Conservation (phyloP, 495 filamentous ascomycete genomes). For the Evernia prunastri region DNA sequence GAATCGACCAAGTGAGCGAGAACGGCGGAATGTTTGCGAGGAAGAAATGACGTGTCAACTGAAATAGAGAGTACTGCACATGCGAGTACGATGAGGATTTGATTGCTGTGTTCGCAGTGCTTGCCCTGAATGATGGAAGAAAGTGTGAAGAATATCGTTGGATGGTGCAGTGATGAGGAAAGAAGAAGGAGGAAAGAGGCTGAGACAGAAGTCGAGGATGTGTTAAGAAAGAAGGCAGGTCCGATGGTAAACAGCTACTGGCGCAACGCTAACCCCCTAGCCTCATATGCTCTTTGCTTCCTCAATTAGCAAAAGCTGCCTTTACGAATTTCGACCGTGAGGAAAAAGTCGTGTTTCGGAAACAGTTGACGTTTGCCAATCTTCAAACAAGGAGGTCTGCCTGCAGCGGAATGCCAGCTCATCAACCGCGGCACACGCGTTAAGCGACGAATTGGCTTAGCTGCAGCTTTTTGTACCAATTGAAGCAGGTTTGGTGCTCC, state of each 20-base stretch:
- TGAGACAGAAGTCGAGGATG: neutral
- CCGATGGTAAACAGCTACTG: neutral
- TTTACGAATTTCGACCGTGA: too few species aligned
- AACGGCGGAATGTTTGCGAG: neutral
- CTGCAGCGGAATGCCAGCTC: neutral
- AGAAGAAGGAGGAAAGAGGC: constrained; percentile 38
- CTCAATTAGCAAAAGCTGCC: too few species aligned
- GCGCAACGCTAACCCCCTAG: constrained; percentile 1
- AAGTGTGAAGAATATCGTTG: constrained; percentile 38
- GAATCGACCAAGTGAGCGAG: neutral
- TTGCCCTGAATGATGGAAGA: constrained; percentile 29
- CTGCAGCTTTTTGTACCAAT: neutral
- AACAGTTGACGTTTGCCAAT: neutral
- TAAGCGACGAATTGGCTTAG: neutral
- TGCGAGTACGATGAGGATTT: neutral
- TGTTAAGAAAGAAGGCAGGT: neutral
- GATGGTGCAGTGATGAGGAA: constrained; percentile 34
- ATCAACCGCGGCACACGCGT: neutral
- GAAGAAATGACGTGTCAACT: neutral
- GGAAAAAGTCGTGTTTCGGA: too few species aligned
- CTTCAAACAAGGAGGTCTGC: neutral
- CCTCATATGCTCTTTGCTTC: neutral
- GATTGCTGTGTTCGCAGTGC: neutral
- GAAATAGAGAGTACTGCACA: neutral
- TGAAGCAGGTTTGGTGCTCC: neutral